Percentiles rank a stretch among this genome's conserved stretches.
These are phyloP conservation scores for Aspergillus persii DNA, from an alignment of 2,329 filamentous ascomycete species.

Conservation along the genomic window DNA sequence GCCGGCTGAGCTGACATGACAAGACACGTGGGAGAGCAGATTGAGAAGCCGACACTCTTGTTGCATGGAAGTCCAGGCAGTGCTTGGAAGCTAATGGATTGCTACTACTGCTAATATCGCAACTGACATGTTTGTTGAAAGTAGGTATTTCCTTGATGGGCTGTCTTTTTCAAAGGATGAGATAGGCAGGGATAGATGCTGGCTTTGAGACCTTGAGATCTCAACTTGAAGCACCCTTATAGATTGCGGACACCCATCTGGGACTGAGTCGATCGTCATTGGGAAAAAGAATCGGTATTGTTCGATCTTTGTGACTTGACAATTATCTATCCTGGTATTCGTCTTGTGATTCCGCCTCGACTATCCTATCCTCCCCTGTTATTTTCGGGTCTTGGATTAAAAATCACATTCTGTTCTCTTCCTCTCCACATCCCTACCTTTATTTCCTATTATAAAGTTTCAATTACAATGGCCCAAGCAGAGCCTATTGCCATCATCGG, in stretches of 20 bases:
- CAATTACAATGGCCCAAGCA: background rate
- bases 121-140: background rate
- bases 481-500: slow-evolving; percentile 3
- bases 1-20: background rate
- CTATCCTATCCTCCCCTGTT: background rate
- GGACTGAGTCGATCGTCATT: background rate
- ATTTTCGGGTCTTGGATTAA: background rate
- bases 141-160: background rate
- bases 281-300: background rate
- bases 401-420: background rate
- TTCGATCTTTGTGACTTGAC: background rate
- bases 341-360: background rate
- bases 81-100: background rate
- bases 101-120: background rate
- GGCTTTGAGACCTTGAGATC: background rate
- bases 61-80: background rate
- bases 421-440: background rate
- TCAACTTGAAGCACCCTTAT: background rate
- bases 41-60: background rate
- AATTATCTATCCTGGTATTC: background rate
- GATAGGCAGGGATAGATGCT: background rate
- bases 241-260: background rate
- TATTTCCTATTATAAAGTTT: background rate
- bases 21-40: background rate
- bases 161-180: background rate